phyloP scores from a whole-genome alignment of 306 rosid genomes.

The Acacia melanoxylon region DNA sequence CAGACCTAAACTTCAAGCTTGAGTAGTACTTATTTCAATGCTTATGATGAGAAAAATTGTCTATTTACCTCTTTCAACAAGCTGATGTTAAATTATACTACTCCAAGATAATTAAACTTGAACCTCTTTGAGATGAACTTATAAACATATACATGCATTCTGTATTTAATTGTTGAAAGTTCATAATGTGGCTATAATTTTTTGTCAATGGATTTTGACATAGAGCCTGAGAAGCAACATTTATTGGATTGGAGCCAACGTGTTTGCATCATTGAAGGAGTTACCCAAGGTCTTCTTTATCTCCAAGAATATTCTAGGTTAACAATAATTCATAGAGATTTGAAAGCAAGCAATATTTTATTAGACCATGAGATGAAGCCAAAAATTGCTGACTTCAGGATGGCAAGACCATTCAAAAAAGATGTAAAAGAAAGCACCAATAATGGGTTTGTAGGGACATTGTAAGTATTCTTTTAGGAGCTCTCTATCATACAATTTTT shows the following conservation, averaged over 20 bases:
- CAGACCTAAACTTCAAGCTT: not conserved
- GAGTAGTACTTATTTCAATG: not conserved
- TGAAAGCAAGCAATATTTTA: not conserved
- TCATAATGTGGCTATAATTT: not conserved
- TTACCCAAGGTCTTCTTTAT: not conserved
- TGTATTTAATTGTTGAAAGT: too few relatives aligned
- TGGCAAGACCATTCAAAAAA: slow-evolving; percentile 49
- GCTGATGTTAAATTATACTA: too few relatives aligned
- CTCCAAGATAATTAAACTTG: too few relatives aligned
- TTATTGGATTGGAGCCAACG: not conserved
- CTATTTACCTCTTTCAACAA: too few relatives aligned
- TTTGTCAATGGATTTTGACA: not conserved
- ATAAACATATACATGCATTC: not conserved
- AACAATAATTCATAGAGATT: not conserved
- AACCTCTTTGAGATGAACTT: not conserved
- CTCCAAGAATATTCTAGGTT: not conserved
- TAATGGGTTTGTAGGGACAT: slow-evolving; percentile 53
- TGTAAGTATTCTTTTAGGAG: slow-evolving; percentile 20
- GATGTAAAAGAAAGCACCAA: slow-evolving; percentile 33
- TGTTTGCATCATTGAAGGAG: not conserved
- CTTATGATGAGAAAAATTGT: too few relatives aligned
- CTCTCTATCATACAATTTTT: too few relatives aligned
- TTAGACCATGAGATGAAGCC: slow-evolving; percentile 21
- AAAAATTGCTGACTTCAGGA: slow-evolving; percentile 59
- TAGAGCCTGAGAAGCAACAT: not conserved